Percentiles rank a stretch among this genome's conserved stretches.
phyloP scores from a whole-genome alignment of 2,329 filamentous ascomycete genomes.

The Aspergillus niger region DNA sequence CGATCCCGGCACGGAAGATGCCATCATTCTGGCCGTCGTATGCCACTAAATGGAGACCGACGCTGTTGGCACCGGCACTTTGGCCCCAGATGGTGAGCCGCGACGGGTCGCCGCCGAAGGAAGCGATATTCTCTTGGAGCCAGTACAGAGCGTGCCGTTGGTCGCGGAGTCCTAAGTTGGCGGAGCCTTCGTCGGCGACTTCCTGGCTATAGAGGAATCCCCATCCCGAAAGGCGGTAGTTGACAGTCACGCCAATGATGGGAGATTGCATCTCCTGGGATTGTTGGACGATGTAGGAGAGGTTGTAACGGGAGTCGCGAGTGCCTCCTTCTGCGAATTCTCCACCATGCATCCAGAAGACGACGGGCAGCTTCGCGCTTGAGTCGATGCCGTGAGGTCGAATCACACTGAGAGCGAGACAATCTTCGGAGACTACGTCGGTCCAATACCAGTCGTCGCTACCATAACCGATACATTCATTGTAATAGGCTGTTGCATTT shows the following conservation, averaged over 20 bases:
- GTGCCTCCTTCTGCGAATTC: slow-evolving; percentile 48
- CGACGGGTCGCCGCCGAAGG: slow-evolving; percentile 17
- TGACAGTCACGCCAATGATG: slow-evolving; percentile 54
- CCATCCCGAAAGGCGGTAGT: slow-evolving; percentile 54
- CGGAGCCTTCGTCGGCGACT: slow-evolving; percentile 25
- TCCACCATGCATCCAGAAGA: slow-evolving; percentile 33
- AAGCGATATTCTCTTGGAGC: slow-evolving; percentile 21
- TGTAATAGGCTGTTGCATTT: slow-evolving; percentile 12
- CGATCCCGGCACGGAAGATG: slow-evolving; percentile 28
- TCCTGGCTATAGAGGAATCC: slow-evolving; percentile 51
- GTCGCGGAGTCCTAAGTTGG: slow-evolving; percentile 36
- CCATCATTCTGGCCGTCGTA: slow-evolving; percentile 24
- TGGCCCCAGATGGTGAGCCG: slow-evolving; percentile 22
- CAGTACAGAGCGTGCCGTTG: slow-evolving; percentile 27
- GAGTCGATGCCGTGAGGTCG: slow-evolving; percentile 13
- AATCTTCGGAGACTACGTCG: slow-evolving; percentile 20
- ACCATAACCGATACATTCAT: slow-evolving; percentile 6
- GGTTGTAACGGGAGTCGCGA: slow-evolving; percentile 53
- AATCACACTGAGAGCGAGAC: slow-evolving; percentile 26
- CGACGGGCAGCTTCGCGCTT: slow-evolving; percentile 17
- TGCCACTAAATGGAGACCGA: slow-evolving; percentile 23
- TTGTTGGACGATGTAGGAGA: slow-evolving; percentile 58
- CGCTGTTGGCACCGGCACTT: slow-evolving; percentile 19
- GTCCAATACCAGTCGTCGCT: neutral
- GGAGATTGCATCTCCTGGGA: slow-evolving; percentile 52